Conservation (phyloP, 2,329 filamentous ascomycete genomes). For the Amphichorda felina region DNA sequence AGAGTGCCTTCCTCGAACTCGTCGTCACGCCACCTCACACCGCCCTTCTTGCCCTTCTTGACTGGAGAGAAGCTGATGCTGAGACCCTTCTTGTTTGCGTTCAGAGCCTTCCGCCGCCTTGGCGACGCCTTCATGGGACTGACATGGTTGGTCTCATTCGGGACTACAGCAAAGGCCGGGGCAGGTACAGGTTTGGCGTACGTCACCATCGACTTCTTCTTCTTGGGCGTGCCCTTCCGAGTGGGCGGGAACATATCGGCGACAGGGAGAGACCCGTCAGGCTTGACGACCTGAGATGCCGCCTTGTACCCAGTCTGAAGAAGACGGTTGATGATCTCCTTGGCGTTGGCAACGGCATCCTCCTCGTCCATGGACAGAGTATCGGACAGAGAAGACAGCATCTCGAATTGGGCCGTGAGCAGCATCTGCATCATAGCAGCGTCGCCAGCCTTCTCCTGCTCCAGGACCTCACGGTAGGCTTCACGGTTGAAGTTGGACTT, state of each 20-base stretch:
- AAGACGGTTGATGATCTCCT: slow-evolving; percentile 63
- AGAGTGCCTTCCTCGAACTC: slow-evolving; percentile 70
- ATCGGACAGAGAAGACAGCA: slow-evolving; percentile 69
- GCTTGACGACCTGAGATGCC: slow-evolving; percentile 77
- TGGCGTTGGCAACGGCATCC: slow-evolving; percentile 71
- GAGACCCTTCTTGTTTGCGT: slow-evolving; percentile 52
- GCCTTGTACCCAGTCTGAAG: slow-evolving; percentile 65
- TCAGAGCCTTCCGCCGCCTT: slow-evolving; percentile 57
- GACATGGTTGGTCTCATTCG: slow-evolving; percentile 15
- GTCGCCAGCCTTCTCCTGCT: slow-evolving; percentile 76
- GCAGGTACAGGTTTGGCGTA: slow-evolving; percentile 30
- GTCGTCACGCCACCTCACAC: slow-evolving; percentile 89
- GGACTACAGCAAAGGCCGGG: slow-evolving; percentile 25
- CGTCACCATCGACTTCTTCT: slow-evolving; percentile 38
- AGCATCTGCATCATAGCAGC: slow-evolving; percentile 69
- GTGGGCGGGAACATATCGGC: slow-evolving; percentile 59
- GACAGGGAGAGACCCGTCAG: slow-evolving; percentile 56
- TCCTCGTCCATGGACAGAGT: slow-evolving; percentile 74
- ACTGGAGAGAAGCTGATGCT: slow-evolving; percentile 71
- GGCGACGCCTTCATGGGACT: slow-evolving; percentile 65
- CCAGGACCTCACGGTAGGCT: slow-evolving; percentile 61
- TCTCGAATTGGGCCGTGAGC: slow-evolving; percentile 84
- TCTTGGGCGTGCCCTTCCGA: slow-evolving; percentile 66
- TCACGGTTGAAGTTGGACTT: slow-evolving; percentile 77
- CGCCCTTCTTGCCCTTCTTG: slow-evolving; percentile 60